phyloP scores from a whole-genome alignment of 1,139 yeast species.

The Saccharomycopsis hybrid region DNA sequence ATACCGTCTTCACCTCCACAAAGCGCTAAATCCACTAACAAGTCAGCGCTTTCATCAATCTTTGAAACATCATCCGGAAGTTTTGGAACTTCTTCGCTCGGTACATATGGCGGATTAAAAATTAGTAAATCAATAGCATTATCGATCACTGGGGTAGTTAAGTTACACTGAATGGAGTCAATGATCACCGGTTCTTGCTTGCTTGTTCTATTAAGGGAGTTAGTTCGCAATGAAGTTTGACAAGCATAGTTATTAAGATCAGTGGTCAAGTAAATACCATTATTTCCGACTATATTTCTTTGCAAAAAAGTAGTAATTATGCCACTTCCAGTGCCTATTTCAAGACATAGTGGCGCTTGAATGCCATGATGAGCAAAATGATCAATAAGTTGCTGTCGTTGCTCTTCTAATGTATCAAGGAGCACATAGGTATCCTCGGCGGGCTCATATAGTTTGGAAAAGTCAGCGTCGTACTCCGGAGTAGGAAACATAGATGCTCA shows the following conservation, averaged over 20 bases:
- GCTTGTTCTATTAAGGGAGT: conserved; percentile 35
- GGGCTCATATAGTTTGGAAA: conserved; percentile 75
- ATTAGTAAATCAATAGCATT: conserved; percentile 58
- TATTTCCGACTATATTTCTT: conserved; percentile 40
- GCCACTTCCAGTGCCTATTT: conserved; percentile 91
- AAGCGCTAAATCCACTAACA: conserved; percentile 84
- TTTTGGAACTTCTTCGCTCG: conserved; percentile 64
- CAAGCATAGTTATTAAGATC: conserved; percentile 83
- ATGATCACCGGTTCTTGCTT: conserved; percentile 25
- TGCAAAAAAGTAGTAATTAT: conserved; percentile 71
- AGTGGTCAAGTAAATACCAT: conserved; percentile 47
- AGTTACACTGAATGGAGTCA: conserved; percentile 55
- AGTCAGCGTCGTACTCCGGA: conserved; percentile 43
- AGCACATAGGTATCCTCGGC: conserved; percentile 85
- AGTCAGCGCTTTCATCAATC: conserved; percentile 36
- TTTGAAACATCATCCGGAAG: conserved; percentile 27
- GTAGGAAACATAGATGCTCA: conserved; percentile 44
- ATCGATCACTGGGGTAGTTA: conserved; percentile 45
- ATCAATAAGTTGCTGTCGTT: conserved; percentile 28
- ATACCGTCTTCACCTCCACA: conserved; percentile 88
- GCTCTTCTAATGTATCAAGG: conserved; percentile 69
- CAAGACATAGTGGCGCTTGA: conserved; percentile 55
- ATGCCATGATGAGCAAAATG: conserved; percentile 1
- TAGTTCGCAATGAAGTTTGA: conserved; percentile 45
- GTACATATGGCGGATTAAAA: conserved; percentile 96